Evolutionary conservation across 495 filamentous ascomycete genomes (phyloP).

Genomic region (Cenococcum geophilum): DNA sequence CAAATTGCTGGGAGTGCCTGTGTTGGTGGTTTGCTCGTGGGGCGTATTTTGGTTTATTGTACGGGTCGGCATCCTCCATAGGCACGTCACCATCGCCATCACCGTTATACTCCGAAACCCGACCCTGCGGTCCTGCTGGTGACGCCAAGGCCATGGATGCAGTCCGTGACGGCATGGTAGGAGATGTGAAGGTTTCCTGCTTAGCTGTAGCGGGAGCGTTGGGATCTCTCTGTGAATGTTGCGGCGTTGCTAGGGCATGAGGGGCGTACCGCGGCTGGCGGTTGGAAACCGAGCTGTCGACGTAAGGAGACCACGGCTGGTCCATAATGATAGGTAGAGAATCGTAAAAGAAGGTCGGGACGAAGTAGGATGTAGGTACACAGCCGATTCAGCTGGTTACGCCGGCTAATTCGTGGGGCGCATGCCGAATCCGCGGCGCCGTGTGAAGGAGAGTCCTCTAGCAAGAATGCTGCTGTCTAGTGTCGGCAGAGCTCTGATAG

Average conservation of each 20-base stretch:
- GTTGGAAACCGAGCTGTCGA: slow-evolving; percentile 24
- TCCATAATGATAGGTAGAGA: slow-evolving; percentile 22
- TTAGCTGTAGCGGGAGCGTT: slow-evolving; percentile 21
- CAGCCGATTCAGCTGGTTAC: slow-evolving; percentile 31
- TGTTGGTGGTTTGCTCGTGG: slow-evolving; percentile 62
- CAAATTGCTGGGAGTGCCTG: slow-evolving; percentile 56
- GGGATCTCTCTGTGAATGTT: slow-evolving; percentile 22
- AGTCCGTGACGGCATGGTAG: slow-evolving; percentile 32
- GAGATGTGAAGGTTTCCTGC: slow-evolving; percentile 32
- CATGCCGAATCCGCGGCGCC: slow-evolving; percentile 23
- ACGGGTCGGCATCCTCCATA: slow-evolving; percentile 90
- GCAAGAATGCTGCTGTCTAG: background rate
- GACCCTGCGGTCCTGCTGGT: slow-evolving; percentile 23
- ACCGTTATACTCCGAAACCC: slow-evolving; percentile 39
- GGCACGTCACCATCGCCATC: slow-evolving; percentile 81
- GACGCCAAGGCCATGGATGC: slow-evolving; percentile 36
- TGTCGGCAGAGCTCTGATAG: background rate
- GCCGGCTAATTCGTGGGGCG: slow-evolving; percentile 20
- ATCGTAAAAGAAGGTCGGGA: slow-evolving; percentile 1
- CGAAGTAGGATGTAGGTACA: slow-evolving; percentile 8
- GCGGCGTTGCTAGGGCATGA: slow-evolving; percentile 26
- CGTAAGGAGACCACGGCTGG: slow-evolving; percentile 31
- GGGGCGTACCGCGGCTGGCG: slow-evolving; percentile 33
- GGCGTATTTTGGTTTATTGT: slow-evolving; percentile 74
- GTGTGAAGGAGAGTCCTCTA: background rate